Base-by-base conservation (phyloP, 345 rosid genomes). In the Noccaea caerulescens region DNA sequence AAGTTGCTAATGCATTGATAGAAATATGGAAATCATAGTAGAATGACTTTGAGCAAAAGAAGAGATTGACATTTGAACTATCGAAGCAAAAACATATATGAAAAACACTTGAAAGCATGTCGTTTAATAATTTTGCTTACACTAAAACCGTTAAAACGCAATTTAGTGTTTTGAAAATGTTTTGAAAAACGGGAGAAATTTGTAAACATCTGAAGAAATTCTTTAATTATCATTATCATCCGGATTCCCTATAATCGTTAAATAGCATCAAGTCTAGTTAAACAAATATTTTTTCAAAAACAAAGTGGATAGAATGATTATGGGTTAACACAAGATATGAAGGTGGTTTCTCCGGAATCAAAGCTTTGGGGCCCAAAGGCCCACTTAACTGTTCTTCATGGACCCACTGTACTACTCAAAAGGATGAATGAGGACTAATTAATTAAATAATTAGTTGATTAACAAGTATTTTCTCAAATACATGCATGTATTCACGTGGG, bases 401-500 rank as follows among this genome's bases (percentile, higher is more conserved):
- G 71, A 56, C 77, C 71, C 71, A 65, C 36, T 32, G 13, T 34
- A 51, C 56, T 58, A 10, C 59, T 66, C 23, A 41, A 41, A 18
- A 73, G 4, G 30, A 55, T 64, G 65, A 47, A 72, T 20, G 9
- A 16, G 51, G 65, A 64, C 58, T 56, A 52, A 67, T 67, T 43
- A 67, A 74, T 58, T 73, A 12, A 20, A 49, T 50, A 66, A 58
- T 2, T 58, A 10, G 46, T 34, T 52, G 68, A 59, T 74, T 59
- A 71, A 60, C 68, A 67, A 67, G 73, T 52, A 51, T 67, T 13
- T 18, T 52, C 63, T 10, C 63, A 74, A 30, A 74, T 67, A 43
- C 78, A 74, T 74, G 78, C 78, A 74, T 51, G 56, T 44, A 34
- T 25, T 66, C 78, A 74, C 73, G 73, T 74, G 78, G 73, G 49